Evolutionary conservation across 768 basidiomycete species (phyloP), one percentile per base, ranked within the genome.

Genomic region (Leccinum broughii): DNA sequence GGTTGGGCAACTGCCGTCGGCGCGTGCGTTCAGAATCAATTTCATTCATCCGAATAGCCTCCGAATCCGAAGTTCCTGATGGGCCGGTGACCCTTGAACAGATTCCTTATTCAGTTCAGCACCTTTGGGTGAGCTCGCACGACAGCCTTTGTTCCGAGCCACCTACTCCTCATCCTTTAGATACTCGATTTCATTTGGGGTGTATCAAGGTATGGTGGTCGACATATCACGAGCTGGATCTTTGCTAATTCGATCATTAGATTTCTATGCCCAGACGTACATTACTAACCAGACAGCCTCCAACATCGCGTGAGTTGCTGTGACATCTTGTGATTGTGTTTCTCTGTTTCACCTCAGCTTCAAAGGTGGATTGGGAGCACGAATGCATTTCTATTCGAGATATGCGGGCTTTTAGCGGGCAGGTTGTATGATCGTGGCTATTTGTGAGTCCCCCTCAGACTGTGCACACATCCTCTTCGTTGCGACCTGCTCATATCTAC

Each of bases 381-480:
- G 9, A 82, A 85, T 55, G 69, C 83, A 10, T 77, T 81, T 56
- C 69, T 85, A 17, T 71, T 80, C 20, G 69, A 84, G 37, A 73
- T 78, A 2, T 72, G 74, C 41, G 82, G 83, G 1, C 68, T 83
- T 28, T 55, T 81, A 49, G 74, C 78, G 4, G 85, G 85, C 13
- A 75, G 79, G 51, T 68, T 78, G 6, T 83, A 82, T 63, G 85
- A 85, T 54, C 75, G 75, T 22, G 84, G 85, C 54, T 81, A 83
- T 68, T 83, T 83, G 80, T 80, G 64, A 64, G 78, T 62, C 17
- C 50, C 30, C 17, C 28, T 34, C 11, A 32, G 32, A 11, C 37
- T 30, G 20, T 34, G 26, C 41, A 44, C 6, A 11, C 44, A 2
- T 5, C 32, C 13, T 37, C 11, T 32, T 24, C 39, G n/a, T 57